Evolutionary conservation across 305 asterid species (phyloP).

Genomic region (Salvia sclarea): DNA sequence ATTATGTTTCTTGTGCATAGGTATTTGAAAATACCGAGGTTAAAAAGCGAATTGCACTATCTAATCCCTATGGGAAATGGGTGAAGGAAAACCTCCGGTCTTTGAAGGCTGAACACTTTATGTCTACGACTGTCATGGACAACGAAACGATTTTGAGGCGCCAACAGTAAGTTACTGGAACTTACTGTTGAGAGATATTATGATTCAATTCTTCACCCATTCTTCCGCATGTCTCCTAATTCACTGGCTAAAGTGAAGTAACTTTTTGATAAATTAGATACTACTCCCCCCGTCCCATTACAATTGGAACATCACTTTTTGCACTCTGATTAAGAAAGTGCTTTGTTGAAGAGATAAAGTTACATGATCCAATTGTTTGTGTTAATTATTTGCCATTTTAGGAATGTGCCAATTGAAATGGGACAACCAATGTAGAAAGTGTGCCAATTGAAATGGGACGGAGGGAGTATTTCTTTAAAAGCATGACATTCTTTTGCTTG

Average conservation of each 20-base stretch:
- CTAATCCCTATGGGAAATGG: conserved; percentile 93
- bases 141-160: conserved; percentile 79
- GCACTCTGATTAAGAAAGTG: too few relatives aligned
- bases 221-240: background rate
- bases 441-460: too few relatives aligned
- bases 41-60: conserved; percentile 81
- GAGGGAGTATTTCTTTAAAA: background rate
- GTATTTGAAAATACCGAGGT: conserved; percentile 97
- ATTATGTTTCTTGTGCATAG: conserved; percentile 41
- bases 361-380: too few relatives aligned
- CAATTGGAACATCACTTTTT: too few relatives aligned
- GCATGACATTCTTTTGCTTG: background rate
- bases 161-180: conserved; percentile 74
- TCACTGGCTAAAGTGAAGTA: background rate
- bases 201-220: too few relatives aligned
- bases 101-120: conserved; percentile 67
- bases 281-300: too few relatives aligned
- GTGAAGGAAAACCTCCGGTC: conserved; percentile 78
- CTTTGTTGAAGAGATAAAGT: too few relatives aligned
- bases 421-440: too few relatives aligned
- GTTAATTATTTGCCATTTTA: too few relatives aligned
- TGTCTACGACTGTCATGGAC: conserved; percentile 72
- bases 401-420: too few relatives aligned
- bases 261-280: background rate
- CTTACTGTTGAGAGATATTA: too few relatives aligned